Evolutionary conservation across 176 grass and related monocot genomes (phyloP), one percentile per base, ranked within the genome.

Genomic region (Dendrocalamus sinicus): DNA sequence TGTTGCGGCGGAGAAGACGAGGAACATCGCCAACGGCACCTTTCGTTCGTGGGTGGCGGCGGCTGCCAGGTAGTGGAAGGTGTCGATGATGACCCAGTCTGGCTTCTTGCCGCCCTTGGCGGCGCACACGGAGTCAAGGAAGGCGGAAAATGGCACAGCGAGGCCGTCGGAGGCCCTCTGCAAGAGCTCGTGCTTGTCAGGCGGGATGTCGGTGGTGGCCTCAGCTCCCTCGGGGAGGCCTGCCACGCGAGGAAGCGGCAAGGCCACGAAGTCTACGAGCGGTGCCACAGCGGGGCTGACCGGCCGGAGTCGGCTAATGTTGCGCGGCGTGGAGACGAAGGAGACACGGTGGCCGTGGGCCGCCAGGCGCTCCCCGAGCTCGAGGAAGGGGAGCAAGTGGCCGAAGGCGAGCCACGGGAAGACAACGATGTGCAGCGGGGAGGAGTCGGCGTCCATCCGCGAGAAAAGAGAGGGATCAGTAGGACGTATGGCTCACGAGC

Each of bases 121-220:
- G 58, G 58, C 51, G 53, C 81, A 47, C 12, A 41, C 65, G n/a
- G 50, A 24, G 69, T 20, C 53, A 3, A 81, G 11, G 50, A 40
- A 69, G 14, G 51, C 72, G 2, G 69, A 35, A 86, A 91, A 79
- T 7, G 68, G 65, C 3, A 0, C 45, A 24, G 75, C 58, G 48
- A 94, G 80, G 37, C 81, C 80, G 68, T 94, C 89, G 46, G 88
- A 83, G 8, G 90, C 90, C 62, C 61, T 86, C 57, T 70, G 75
- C 73, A 86, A 85, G 66, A 73, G 81, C 1, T 55, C 48, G 37
- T 76, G 20, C 57, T 88, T 68, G 1, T 86, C 51, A 4, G 15
- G 15, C 0, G 77, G 81, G 43, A 92, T 28, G 43, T 95, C 88
- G 35, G 19, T 82, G 39, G 85, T 95, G 57, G 86, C 45, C 70